Percentiles rank a stretch among this genome's conserved stretches.
Conservation (phyloP, 140 eudicot genomes). For the Cichorium intybus region DNA sequence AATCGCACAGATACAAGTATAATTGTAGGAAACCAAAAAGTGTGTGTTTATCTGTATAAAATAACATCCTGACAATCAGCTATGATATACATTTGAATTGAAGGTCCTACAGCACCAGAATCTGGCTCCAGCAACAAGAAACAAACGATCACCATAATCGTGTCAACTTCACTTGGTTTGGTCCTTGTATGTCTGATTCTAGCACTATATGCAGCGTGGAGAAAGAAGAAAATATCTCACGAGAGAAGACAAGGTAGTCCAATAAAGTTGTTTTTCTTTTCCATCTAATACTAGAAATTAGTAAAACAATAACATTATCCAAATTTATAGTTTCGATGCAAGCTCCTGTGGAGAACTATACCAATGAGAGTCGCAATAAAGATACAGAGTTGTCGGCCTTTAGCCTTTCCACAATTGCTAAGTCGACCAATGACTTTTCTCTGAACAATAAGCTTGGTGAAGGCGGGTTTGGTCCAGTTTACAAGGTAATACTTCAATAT, state of each 20-base stretch:
- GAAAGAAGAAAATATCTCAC: slow-evolving; percentile 21
- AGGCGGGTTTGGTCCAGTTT: slow-evolving; percentile 13
- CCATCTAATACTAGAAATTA: neutral
- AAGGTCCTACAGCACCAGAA: slow-evolving; percentile 8
- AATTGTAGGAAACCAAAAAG: too few relatives aligned
- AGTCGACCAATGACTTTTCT: neutral
- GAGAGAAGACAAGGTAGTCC: slow-evolving; percentile 11
- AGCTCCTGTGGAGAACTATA: neutral
- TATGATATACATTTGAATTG: neutral
- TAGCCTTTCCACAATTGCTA: slow-evolving; percentile 2
- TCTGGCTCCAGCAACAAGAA: slow-evolving; percentile 14
- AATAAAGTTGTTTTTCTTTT: neutral
- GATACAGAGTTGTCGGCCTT: neutral
- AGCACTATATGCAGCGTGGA: slow-evolving; percentile 17
- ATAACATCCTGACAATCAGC: neutral
- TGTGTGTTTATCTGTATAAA: neutral
- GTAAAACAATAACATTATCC: slow-evolving; percentile 7
- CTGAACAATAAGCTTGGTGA: slow-evolving; percentile 5
- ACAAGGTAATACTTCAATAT: neutral
- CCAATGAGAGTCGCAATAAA: neutral
- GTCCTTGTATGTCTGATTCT: slow-evolving; percentile 22
- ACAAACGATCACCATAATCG: slow-evolving; percentile 16
- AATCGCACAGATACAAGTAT: too few relatives aligned
- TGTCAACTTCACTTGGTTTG: slow-evolving; percentile 8
- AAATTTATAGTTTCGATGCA: slow-evolving; percentile 3